Base-by-base conservation (phyloP, 2,329 filamentous ascomycete genomes). In the Aspergillus ibericus region DNA sequence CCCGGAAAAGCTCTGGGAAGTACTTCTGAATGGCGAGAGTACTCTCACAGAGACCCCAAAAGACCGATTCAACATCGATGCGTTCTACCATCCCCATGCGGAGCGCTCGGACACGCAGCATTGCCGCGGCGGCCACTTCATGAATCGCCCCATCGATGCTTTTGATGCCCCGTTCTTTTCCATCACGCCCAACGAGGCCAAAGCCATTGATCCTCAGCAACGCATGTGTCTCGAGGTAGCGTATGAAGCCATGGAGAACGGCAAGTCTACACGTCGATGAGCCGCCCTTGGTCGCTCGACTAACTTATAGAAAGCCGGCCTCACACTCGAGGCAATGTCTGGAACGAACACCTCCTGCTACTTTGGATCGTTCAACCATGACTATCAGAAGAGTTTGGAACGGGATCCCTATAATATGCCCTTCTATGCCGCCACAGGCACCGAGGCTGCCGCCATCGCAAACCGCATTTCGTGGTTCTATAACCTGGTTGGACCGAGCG, bases 101-200 rank as follows among this genome's bases (percentile, higher is more conserved):
- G 51, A 56, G 59, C 51, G 65, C 49, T 47, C 22, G 15, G 58
- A 49, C 9, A 20, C 53, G 4, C 25, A 13, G 7, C 53, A 53
- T 16, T 29, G 25, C 12, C 29, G 25, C 8, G 48, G 40, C 15
- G 53, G 29, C 3, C 56, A 65, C 48, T 68, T 65, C 53, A 48
- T 69, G 44, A 20, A 66, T 22, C 34, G 61, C 32, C 54, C 62
- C 49, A 36, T 59, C 29, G 53, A 49, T 38, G 42, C 56, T 2
- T 75, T 73, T 54, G 69, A 71, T 62, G 63, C 68, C 2, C 42
- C 53, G 1, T 70, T 72, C 55, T 72, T 72, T 52, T 56, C 50
- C 7, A 62, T 67, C 22, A 57, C 61, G 4, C 40, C 58, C 5
- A 52, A 53, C 2, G 70, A 71, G 44, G 69, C 62, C 7, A 53